phyloP scores from a whole-genome alignment of 805 yeast species.

The Blastobotrys mokoenaii region DNA sequence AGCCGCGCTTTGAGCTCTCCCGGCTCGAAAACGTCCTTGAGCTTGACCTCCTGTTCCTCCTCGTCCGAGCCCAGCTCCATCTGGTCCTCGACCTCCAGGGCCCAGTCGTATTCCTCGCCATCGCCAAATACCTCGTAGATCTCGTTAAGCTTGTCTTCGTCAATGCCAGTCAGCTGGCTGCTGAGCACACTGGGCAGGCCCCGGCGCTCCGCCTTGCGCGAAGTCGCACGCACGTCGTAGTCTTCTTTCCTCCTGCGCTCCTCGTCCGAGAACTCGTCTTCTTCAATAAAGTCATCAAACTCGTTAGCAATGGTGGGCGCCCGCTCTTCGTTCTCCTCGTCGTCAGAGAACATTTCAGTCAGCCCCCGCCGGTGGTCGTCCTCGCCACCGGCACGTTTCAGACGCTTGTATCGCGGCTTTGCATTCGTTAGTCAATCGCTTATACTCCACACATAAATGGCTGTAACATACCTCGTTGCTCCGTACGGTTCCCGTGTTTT shows the following conservation, averaged over 20 bases:
- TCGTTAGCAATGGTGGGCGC: slow-evolving; percentile 49
- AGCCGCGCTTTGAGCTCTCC: slow-evolving; percentile 84
- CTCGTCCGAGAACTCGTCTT: slow-evolving; percentile 90
- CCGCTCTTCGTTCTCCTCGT: slow-evolving; percentile 31
- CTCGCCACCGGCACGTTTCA: slow-evolving; percentile 53
- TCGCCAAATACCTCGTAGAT: slow-evolving; percentile 93
- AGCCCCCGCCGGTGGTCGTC: slow-evolving; percentile 35
- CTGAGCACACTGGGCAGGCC: slow-evolving; percentile 18
- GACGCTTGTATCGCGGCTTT: slow-evolving; percentile 58
- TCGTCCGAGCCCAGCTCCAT: slow-evolving; percentile 29
- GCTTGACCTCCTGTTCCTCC: slow-evolving; percentile 34
- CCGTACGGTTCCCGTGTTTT: slow-evolving; percentile 58
- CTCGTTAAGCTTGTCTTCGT: slow-evolving; percentile 87
- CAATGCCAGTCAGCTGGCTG: slow-evolving; percentile 41
- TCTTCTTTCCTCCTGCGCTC: slow-evolving; percentile 52
- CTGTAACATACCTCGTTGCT: slow-evolving; percentile 28
- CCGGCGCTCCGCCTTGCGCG: slow-evolving; percentile 7
- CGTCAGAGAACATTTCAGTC: slow-evolving; percentile 64
- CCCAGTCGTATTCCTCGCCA: slow-evolving; percentile 98
- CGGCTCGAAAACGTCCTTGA: slow-evolving; percentile 90
- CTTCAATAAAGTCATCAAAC: slow-evolving; percentile 94
- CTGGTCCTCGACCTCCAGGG: slow-evolving; percentile 77
- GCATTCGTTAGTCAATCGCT: slow-evolving; percentile 11
- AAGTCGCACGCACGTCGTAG: slow-evolving; percentile 35
- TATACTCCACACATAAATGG: not conserved